Base-by-base conservation (phyloP, 768 basidiomycete genomes). In the Tephrocybe sp. region DNA sequence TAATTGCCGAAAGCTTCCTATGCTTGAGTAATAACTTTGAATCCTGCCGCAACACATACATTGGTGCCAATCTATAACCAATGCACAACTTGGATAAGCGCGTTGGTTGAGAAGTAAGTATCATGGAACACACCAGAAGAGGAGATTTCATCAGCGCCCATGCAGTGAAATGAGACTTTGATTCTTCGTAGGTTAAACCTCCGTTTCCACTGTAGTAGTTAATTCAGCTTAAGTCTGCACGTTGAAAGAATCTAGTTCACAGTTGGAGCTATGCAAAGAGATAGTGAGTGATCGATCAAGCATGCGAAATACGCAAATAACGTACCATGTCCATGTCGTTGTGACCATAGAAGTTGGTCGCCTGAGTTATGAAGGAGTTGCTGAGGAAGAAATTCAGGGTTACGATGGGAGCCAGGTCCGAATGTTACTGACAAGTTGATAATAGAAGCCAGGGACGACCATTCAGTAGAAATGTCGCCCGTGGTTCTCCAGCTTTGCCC, bases 81-180 rank as follows among this genome's bases (percentile, higher is more conserved):
- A 7, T 26, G n/a, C 4, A 41, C 5, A 26, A 9, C 39, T 16
- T 39, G 38, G 3, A 22, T 31, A 26, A 26, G 3, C 26, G 7
- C 50, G n/a, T 49, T 22, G 30, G n/a, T 43, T 31, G 40, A 23
- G 47, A 6, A 16, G 32, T 51, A 16, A 31, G 19, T 36, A 10
- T 26, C 34, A 62, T n/a, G n/a, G n/a, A n/a, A n/a, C 65, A 43
- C 23, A 73, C 70, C 52, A 86, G 62, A 31, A 87, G 74, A 2
- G 85, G 84, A 0, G 68, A 69, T 59, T 84, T 85, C 79, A 84
- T 78, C 40, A 87, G 63, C 12, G 84, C 83, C 85, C 85, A 87
- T 3, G 82, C 82, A 0, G 83, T 85, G 63, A 85, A 86, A 59
- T 87, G 85, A 1, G 83, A 78, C 65, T 85, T 85, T 4, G 76